Conservation (phyloP, 768 basidiomycete species). For the Pulveroboletus sp. region DNA sequence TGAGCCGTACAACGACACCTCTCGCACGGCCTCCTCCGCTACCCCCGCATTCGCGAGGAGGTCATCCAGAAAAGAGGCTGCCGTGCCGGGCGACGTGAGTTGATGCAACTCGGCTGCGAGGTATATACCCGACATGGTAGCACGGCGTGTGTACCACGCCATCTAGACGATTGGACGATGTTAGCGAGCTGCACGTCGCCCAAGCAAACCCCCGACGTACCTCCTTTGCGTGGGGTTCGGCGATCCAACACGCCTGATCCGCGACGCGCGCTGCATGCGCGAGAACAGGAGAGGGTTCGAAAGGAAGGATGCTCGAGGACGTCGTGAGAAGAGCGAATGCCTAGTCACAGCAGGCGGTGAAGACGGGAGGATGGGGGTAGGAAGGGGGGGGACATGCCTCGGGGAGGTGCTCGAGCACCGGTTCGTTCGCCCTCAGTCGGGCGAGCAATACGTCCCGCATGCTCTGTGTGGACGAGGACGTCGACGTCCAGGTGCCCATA, state of each 20-base stretch:
- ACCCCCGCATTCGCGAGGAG: slow-evolving; percentile 49
- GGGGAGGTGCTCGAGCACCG: slow-evolving; percentile 58
- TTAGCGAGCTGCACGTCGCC: background rate
- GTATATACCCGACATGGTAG: slow-evolving; percentile 63
- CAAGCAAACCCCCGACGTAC: slow-evolving; percentile 35
- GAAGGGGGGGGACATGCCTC: slow-evolving; percentile 46
- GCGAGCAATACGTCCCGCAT: slow-evolving; percentile 50
- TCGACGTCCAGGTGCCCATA: background rate
- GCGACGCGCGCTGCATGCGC: slow-evolving; percentile 60
- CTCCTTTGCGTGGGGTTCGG: slow-evolving; percentile 51
- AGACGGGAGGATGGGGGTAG: background rate
- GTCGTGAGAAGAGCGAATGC: slow-evolving; percentile 68
- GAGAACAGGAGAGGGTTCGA: slow-evolving; percentile 59
- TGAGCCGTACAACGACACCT: slow-evolving; percentile 49
- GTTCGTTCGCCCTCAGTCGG: slow-evolving; percentile 62
- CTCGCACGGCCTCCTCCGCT: slow-evolving; percentile 44
- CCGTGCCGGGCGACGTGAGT: slow-evolving; percentile 68
- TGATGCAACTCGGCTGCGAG: slow-evolving; percentile 80
- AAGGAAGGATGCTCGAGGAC: slow-evolving; percentile 41
- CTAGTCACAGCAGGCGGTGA: slow-evolving; percentile 31
- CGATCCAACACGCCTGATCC: slow-evolving; percentile 61
- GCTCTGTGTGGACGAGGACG: slow-evolving; percentile 11
- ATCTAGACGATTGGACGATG: slow-evolving; percentile 35
- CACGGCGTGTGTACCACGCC: slow-evolving; percentile 68
- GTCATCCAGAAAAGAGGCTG: slow-evolving; percentile 58